These are phyloP conservation scores for Eremothecium cymbalariae DNA, from an alignment of 1,139 yeast genomes.

Conservation along the genomic window DNA sequence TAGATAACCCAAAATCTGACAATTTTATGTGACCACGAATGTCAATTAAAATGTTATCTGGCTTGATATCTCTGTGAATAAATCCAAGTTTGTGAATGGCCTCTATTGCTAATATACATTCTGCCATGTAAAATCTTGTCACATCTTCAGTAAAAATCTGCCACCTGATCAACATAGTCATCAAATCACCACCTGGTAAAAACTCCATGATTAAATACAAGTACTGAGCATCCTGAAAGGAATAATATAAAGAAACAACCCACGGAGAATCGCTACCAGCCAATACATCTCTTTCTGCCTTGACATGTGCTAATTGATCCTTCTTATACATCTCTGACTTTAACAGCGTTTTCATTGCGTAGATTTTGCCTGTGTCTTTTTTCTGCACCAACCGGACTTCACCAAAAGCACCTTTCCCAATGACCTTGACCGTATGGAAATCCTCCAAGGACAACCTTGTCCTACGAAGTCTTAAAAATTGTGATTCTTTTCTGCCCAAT, in stretches of 20 bases:
- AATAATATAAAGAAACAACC: constrained; percentile 75
- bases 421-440: constrained; percentile 70
- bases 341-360: constrained; percentile 74
- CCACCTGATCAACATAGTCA: constrained; percentile 86
- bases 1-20: constrained; percentile 75
- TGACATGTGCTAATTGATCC: constrained; percentile 76
- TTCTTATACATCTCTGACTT: constrained; percentile 78
- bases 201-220: constrained; percentile 76
- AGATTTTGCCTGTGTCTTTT: constrained; percentile 71
- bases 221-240: constrained; percentile 72
- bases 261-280: constrained; percentile 84
- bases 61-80: constrained; percentile 76
- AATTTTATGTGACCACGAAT: constrained; percentile 72
- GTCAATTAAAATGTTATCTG: constrained; percentile 74
- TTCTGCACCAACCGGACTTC: constrained; percentile 79
- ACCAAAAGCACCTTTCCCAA: constrained; percentile 84
- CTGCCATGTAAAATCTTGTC: constrained; percentile 78
- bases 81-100: constrained; percentile 75
- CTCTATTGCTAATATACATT: constrained; percentile 76
- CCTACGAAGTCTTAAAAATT: constrained; percentile 64
- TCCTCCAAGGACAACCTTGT: constrained; percentile 68
- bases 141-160: constrained; percentile 79
- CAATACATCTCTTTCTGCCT: constrained; percentile 77
- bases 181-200: constrained; percentile 77
- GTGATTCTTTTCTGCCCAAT: constrained; percentile 69